phyloP scores from a whole-genome alignment of 352 stramenopile genomes.

The Hyaloperonospora arabidopsidis region DNA sequence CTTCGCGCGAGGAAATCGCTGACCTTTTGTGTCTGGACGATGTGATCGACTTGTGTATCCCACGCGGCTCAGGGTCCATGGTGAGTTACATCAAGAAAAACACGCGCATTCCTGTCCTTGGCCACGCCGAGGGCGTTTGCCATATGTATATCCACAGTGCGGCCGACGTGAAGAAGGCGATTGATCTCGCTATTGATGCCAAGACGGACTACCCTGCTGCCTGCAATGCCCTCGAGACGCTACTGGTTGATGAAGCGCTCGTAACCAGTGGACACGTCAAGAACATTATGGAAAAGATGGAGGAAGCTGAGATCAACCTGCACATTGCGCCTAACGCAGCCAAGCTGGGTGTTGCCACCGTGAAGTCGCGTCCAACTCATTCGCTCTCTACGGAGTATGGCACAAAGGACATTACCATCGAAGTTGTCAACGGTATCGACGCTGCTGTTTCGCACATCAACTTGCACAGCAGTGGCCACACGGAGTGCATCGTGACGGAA shows the following conservation, averaged over 20 bases:
- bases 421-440: slow-evolving; percentile 86
- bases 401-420: slow-evolving; percentile 89
- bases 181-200: slow-evolving; percentile 90
- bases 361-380: slow-evolving; percentile 61
- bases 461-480: slow-evolving; percentile 93
- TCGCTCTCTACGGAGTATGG: slow-evolving; percentile 93
- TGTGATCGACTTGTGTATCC: slow-evolving; percentile 98
- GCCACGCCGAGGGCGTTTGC: slow-evolving; percentile 97
- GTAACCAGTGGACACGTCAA: slow-evolving; percentile 66
- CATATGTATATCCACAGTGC: slow-evolving; percentile 95
- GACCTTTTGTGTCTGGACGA: slow-evolving; percentile 93
- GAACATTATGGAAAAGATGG: slow-evolving; percentile 74
- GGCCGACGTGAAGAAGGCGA: slow-evolving; percentile 82
- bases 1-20: slow-evolving; percentile 88
- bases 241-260: slow-evolving; percentile 91
- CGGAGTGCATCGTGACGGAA: slow-evolving; percentile 94
- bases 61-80: slow-evolving; percentile 91
- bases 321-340: slow-evolving; percentile 87
- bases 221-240: slow-evolving; percentile 96
- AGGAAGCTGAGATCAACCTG: slow-evolving; percentile 88
- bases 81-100: slow-evolving; percentile 96
- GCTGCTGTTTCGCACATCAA: slow-evolving; percentile 95
- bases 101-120: slow-evolving; percentile 96
- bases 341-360: slow-evolving; percentile 47
- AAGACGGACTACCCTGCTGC: slow-evolving; percentile 98